Base-by-base conservation (phyloP, 2,329 filamentous ascomycete genomes). In the Penicillium sp. region DNA sequence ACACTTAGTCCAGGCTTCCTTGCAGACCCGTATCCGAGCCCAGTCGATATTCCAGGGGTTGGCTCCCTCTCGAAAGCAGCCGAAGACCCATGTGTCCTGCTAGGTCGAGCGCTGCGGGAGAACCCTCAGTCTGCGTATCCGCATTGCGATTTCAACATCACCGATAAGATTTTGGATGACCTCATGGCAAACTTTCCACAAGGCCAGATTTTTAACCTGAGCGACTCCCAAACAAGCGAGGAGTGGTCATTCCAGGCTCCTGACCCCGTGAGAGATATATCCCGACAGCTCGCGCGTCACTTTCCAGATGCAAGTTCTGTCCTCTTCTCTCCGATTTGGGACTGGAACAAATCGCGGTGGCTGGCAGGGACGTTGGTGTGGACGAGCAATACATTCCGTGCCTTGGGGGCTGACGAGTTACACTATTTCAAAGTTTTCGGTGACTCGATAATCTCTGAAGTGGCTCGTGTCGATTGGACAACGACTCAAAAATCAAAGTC, bases 401-500 rank as follows among this genome's bases (percentile, higher is more conserved):
- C 61, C 0, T 57, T 71, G 13, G 63, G 53, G 1, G 26, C 57
- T 5, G 64, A 64, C n/a, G 74, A 76, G 47, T 66, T 77, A 5
- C 68, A 72, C 38, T 77, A 76, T 31, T 67, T 76, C 31, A 70
- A 70, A 26, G 71, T 72, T 0, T 78, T 77, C 59, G 72, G 71
- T 17, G 73, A 75, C 21, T 72, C 71, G 3, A 71, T 78, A 17
- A 76, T 78, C 66, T 72, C 73, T 5, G 76, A 78, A 56, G 71
- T 75, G n/a, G 70, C 72, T 35, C 72, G 75, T 11, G 67, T 76
- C n/a, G 72, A 76, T 38, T 70, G 72, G 30, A 66, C 70, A 7
- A 67, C 71, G 1, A 69, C 70, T 2, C 80, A 84, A 56, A 76
- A 77, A 29, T 77, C 81, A 26, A 85, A 85, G 63, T 77, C 77